Evolutionary conservation across 2,329 filamentous ascomycete species (phyloP).

Genomic region (Xylariomycetidae sp.): DNA sequence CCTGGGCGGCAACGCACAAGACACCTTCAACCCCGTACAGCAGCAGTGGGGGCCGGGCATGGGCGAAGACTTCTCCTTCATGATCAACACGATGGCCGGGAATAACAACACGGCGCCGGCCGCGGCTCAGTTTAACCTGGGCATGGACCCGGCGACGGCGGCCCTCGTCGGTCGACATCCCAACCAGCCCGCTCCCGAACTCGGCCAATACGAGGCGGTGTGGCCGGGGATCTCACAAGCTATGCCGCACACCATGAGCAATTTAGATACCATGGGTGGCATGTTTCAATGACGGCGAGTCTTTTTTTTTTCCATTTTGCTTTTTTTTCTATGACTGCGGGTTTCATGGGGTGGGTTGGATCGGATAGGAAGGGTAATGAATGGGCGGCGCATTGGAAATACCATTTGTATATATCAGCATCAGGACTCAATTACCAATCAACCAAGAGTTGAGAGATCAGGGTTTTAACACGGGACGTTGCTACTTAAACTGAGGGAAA

Average conservation of each 20-base stretch:
- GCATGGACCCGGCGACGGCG: conserved; percentile 9
- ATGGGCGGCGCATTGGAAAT: too few relatives aligned
- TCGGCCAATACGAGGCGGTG: conserved; percentile 11
- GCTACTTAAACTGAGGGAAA: too few relatives aligned
- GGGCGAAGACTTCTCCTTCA: conserved; percentile 23
- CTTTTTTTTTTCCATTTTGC: background rate
- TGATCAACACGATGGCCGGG: conserved; percentile 27
- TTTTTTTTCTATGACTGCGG: background rate
- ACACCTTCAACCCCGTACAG: conserved; percentile 16
- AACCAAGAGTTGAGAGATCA: too few relatives aligned
- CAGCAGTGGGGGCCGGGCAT: conserved; percentile 18
- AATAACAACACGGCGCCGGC: conserved; percentile 7
- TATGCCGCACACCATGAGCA: conserved; percentile 8
- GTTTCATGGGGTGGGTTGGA: too few relatives aligned
- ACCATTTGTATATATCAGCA: too few relatives aligned
- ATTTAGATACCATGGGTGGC: conserved; percentile 9
- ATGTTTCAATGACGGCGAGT: conserved; percentile 12
- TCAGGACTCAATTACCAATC: too few relatives aligned
- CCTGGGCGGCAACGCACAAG: conserved; percentile 21
- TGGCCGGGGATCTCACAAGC: conserved; percentile 13
- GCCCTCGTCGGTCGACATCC: conserved; percentile 7
- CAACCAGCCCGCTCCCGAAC: conserved; percentile 5
- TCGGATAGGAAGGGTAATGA: too few relatives aligned
- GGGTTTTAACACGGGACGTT: too few relatives aligned
- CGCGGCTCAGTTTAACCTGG: conserved; percentile 7